Conservation (phyloP, 2,329 filamentous ascomycete genomes). For the Cylindrodendrum hubeiense region DNA sequence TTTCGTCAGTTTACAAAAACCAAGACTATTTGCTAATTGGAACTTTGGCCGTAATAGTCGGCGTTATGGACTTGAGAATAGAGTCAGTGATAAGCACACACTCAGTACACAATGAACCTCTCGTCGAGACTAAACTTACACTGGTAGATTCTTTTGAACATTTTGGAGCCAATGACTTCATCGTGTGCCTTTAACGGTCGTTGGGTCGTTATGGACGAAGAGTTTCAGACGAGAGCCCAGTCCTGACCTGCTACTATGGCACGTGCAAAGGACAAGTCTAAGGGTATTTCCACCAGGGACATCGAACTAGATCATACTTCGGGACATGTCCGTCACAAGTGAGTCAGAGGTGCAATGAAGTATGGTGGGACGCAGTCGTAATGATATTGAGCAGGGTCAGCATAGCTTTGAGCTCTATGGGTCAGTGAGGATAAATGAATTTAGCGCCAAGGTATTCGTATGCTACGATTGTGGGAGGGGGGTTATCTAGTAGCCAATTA, state of each 20-base stretch:
- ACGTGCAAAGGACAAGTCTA: background rate
- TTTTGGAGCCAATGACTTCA: background rate
- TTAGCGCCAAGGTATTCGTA: background rate
- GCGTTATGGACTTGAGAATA: background rate
- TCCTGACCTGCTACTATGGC: background rate
- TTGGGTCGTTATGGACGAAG: background rate
- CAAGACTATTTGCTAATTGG: background rate
- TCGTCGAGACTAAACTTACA: background rate
- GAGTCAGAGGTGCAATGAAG: background rate
- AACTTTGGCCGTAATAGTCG: background rate
- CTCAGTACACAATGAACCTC: background rate
- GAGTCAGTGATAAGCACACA: background rate
- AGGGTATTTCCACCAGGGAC: background rate
- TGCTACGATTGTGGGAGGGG: background rate
- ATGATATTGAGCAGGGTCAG: background rate
- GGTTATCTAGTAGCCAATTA: background rate
- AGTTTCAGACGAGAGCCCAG: background rate
- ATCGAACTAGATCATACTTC: background rate
- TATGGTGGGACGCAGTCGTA: background rate
- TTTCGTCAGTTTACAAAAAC: background rate
- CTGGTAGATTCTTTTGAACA: conserved; percentile 2
- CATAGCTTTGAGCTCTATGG: background rate
- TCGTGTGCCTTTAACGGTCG: background rate
- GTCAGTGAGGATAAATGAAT: background rate
- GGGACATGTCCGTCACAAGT: background rate